A percentile compares a stretch with the other conserved stretches of the same genome.
Conservation (phyloP, 192 early-diverging fungal species). For the Globomyces pollinis-pini region DNA sequence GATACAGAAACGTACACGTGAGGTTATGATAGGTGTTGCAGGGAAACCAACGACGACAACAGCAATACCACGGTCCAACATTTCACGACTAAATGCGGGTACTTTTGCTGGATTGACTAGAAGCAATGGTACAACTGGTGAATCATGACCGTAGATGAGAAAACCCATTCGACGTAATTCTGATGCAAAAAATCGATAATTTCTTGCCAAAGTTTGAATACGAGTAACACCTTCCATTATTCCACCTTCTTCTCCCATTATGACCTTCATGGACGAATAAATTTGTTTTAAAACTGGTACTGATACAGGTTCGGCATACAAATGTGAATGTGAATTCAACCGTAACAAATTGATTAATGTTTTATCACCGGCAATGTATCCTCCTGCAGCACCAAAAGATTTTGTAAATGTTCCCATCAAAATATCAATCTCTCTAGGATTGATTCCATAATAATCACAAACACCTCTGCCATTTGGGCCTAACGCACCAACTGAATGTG, state of each 20-base stretch:
- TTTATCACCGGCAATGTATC: slow-evolving; percentile 78
- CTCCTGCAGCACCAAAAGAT: slow-evolving; percentile 94
- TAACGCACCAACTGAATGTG: slow-evolving; percentile 91
- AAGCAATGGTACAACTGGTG: slow-evolving; percentile 85
- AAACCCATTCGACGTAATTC: slow-evolving; percentile 83
- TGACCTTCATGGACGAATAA: slow-evolving; percentile 79
- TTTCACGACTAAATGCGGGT: slow-evolving; percentile 89
- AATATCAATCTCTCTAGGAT: slow-evolving; percentile 85
- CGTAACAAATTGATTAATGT: slow-evolving; percentile 72
- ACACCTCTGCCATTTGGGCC: slow-evolving; percentile 90
- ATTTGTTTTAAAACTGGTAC: slow-evolving; percentile 85
- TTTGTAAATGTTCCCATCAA: slow-evolving; percentile 98
- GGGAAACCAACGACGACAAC: slow-evolving; percentile 96
- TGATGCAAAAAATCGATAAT: slow-evolving; percentile 74
- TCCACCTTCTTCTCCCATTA: slow-evolving; percentile 84
- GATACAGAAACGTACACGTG: slow-evolving; percentile 88
- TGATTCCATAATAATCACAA: slow-evolving; percentile 91
- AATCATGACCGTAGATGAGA: slow-evolving; percentile 86
- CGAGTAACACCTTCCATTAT: slow-evolving; percentile 69
- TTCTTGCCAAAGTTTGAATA: slow-evolving; percentile 78
- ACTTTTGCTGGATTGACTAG: slow-evolving; percentile 95
- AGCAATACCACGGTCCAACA: slow-evolving; percentile 79
- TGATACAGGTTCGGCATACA: slow-evolving; percentile 88
- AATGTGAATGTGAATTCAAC: slow-evolving; percentile 65
- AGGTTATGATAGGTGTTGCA: slow-evolving; percentile 91